These are phyloP conservation scores for Trypanosoma theileri DNA, from an alignment of 208 protist species.

Conservation along the genomic window DNA sequence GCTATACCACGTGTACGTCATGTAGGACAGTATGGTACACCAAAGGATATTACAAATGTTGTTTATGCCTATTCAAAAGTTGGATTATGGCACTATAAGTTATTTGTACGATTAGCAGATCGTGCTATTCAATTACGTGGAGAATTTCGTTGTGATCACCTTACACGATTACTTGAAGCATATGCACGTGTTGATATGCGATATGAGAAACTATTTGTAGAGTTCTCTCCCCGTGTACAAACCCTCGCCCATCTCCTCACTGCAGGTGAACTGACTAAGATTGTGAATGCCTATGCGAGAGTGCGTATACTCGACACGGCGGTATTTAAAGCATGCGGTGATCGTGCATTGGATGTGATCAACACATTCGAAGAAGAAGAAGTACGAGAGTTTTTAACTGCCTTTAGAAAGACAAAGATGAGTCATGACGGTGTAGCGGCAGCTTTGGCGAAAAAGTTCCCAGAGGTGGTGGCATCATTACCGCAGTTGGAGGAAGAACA, in stretches of 20 bases:
- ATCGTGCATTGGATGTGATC: constrained; percentile 32
- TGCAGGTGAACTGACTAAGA: constrained; percentile 37
- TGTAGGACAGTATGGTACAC: constrained; percentile 75
- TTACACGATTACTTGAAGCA: constrained; percentile 48
- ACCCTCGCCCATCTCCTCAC: constrained; percentile 54
- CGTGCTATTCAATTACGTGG: constrained; percentile 64
- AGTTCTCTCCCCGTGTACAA: constrained; percentile 68
- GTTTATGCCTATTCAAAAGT: constrained; percentile 75
- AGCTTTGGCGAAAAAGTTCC: constrained; percentile 36
- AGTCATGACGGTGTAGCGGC: constrained; percentile 27
- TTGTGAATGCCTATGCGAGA: constrained; percentile 53
- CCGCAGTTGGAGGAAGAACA: constrained; percentile 4
- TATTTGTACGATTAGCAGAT: constrained; percentile 80
- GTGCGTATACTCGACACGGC: constrained; percentile 40
- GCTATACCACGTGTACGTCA: constrained; percentile 75
- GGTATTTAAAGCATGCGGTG: constrained; percentile 50
- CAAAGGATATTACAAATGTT: constrained; percentile 68
- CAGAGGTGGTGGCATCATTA: constrained; percentile 22
- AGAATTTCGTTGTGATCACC: constrained; percentile 47
- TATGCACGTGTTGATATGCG: constrained; percentile 81
- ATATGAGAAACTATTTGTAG: constrained; percentile 71
- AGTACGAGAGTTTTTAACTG: constrained; percentile 31
- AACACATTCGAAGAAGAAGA: constrained; percentile 43
- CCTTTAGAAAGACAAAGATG: constrained; percentile 33
- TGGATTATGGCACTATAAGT: constrained; percentile 86